phyloP scores from a whole-genome alignment of 495 filamentous ascomycete species.

The Tetracladium setigerum region DNA sequence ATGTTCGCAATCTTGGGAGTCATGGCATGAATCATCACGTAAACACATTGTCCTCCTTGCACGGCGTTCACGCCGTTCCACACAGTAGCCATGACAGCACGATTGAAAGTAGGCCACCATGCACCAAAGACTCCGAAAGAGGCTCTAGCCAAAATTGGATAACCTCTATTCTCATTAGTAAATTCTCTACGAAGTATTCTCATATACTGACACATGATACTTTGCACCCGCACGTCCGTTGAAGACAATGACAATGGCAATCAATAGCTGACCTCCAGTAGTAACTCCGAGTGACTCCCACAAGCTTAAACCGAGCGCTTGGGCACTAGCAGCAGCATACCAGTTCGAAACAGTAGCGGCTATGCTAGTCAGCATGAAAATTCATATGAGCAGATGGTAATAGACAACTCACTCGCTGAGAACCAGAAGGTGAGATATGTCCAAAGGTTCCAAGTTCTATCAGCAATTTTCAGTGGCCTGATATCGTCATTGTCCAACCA shows the following conservation, averaged over 20 bases:
- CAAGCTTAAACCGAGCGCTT: constrained; percentile 30
- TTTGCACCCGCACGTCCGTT: constrained; percentile 32
- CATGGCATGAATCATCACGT: constrained; percentile 31
- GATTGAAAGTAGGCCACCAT: constrained; percentile 32
- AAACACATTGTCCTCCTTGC: constrained; percentile 32
- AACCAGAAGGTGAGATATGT: constrained; percentile 35
- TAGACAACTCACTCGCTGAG: constrained; percentile 22
- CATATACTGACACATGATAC: constrained; percentile 24
- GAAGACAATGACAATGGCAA: constrained; percentile 28
- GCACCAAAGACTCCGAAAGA: constrained; percentile 31
- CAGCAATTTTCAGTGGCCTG: constrained; percentile 25
- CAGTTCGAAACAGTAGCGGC: constrained; percentile 32
- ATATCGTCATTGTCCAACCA: constrained; percentile 33
- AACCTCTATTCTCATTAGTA: constrained; percentile 16
- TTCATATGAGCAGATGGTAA: too few species aligned
- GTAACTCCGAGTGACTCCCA: constrained; percentile 30
- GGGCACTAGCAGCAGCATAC: constrained; percentile 29
- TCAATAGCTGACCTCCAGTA: constrained; percentile 27
- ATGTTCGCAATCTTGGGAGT: constrained; percentile 29
- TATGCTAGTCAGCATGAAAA: not conserved
- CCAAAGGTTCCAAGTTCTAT: constrained; percentile 31
- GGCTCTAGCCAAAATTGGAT: constrained; percentile 29
- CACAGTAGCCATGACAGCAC: constrained; percentile 31
- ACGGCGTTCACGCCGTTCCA: constrained; percentile 33
- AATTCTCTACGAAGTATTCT: not conserved